Conservation (phyloP, 2,329 filamentous ascomycete species). For the Dothistroma pini region DNA sequence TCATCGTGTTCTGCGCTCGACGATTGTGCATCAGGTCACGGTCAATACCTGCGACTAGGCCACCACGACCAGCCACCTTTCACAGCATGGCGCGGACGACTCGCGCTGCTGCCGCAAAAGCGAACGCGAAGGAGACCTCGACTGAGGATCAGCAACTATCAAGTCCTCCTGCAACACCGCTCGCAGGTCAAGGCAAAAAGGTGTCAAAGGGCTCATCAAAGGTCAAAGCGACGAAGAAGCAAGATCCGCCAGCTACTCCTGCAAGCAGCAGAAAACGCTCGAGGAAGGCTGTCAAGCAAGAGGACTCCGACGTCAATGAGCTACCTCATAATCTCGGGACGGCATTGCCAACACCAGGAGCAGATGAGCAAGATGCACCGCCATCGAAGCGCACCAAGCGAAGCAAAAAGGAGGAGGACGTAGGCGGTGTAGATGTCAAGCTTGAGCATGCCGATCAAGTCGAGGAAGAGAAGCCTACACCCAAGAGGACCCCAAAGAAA, state of each 20-base stretch:
- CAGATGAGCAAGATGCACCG: constrained; percentile 26
- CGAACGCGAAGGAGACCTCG: not conserved
- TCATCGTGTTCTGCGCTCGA: not conserved
- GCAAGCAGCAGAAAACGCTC: constrained; percentile 37
- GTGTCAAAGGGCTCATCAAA: constrained; percentile 26
- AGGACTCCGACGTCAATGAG: constrained; percentile 43
- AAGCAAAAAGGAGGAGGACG: constrained; percentile 11
- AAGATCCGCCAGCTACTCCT: constrained; percentile 10
- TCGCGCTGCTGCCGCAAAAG: constrained; percentile 23
- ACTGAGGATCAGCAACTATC: constrained; percentile 39
- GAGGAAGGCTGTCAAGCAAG: constrained; percentile 35
- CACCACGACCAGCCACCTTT: not conserved
- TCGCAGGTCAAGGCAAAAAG: constrained; percentile 23
- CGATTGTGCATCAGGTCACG: not conserved
- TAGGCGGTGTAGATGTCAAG: constrained; percentile 4
- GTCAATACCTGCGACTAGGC: not conserved
- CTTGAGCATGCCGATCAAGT: constrained; percentile 17
- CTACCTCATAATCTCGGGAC: constrained; percentile 57
- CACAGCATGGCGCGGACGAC: constrained; percentile 27
- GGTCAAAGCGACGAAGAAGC: constrained; percentile 1
- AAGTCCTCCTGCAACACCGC: constrained; percentile 42
- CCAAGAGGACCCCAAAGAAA: constrained; percentile 40
- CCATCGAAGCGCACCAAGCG: constrained; percentile 29
- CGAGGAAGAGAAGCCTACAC: constrained; percentile 18
- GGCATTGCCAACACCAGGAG: constrained; percentile 29